Base-by-base conservation (phyloP, 352 stramenopile genomes). In the Globisporangium iwayamae region DNA sequence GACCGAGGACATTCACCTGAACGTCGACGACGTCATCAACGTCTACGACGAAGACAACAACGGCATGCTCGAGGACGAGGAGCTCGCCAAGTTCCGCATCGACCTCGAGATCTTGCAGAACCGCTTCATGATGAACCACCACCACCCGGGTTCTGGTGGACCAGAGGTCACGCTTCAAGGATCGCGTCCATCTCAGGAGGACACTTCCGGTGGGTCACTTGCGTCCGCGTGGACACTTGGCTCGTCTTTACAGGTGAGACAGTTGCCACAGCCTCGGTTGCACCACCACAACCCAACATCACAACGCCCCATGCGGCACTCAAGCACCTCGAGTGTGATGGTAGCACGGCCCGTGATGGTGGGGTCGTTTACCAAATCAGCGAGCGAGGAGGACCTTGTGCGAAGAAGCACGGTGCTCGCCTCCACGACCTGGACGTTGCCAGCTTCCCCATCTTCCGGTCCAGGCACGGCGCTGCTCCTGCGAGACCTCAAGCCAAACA, bases 31-130 rank as follows among this genome's bases (percentile, higher is more conserved):
- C 38, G 73, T 93, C 45, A 91, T 93, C 62, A 79, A 78, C 53
- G 81, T 93, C 20, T 93, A 93, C 67, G 84, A 93, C 62, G 85
- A 76, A 0, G 78, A 93, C 64, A 89, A 88, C 59, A 93, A 76
- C 62, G 84, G 84, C 11, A 90, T 83, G 68, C 72, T 93, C 4
- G 81, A 93, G 59, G 82, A 91, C 59, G 79, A 89, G 8, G 84
- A 90, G 54, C 71, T 93, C n/a, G 74, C 69, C 5, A 82, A 81
- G 16, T 90, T 93, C 60, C 74, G 79, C 14, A 70, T 83, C 34
- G 84, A 93, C 63, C 69, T 93, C 9, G 82, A 93, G 41, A 73
- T 87, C 59, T 47, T 93, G 11, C 84, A 93, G 55, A 87, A 88
- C 50, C 78, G 79, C n/a, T 78, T 82, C 8, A 77, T 89, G 38